Evolutionary conservation across 148 eudicot genomes (phyloP), one percentile per base, ranked within the genome.

Genomic region (Chenopodium formosanum): DNA sequence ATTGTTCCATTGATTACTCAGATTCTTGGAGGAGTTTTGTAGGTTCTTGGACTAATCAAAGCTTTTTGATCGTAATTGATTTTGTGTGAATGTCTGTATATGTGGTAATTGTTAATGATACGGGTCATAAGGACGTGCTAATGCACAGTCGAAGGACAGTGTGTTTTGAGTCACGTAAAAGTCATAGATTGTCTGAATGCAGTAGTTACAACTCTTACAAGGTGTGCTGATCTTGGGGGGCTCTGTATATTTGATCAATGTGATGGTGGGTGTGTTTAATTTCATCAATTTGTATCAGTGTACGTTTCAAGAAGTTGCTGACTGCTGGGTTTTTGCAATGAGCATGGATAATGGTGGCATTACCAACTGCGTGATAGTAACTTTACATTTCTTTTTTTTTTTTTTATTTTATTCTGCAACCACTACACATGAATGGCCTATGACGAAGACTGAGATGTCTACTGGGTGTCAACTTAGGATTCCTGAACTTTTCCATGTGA

Each of bases 31-130:
- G 40, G 44, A 31, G 22, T 52, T 67, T 66, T 74, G 50, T 75
- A 62, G 60, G 47, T 19, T 74, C 78, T 34, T 60, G 74, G 81
- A 52, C 16, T 48, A 70, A 23, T 44, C 31, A 60, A 73, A 64
- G 80, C 19, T 34, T 79, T 34, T 14, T 14, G 31, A 56, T 10
- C 60, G 23, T 72, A 31, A 60, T n/a, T 47, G 80, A 47, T 74
- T 16, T 23, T 78, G 32, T 78, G 53, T 25, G 47, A 37, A 34
- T 20, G n/a, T 64, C 40, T 47, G 10, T 62, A 37, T 37, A 1
- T 34, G 77, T 79, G 77, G 79, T 14, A 34, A 25, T 60, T 48
- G 69, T 83, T 27, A 40, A 40, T 67, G 56, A 65, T 74, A 9
- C 63, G 13, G 27, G 48, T 53, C 19, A 73, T 44, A 46, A 74